These are phyloP conservation scores for Leccinellum albellum DNA, from an alignment of 768 basidiomycete species.

Conservation along the genomic window DNA sequence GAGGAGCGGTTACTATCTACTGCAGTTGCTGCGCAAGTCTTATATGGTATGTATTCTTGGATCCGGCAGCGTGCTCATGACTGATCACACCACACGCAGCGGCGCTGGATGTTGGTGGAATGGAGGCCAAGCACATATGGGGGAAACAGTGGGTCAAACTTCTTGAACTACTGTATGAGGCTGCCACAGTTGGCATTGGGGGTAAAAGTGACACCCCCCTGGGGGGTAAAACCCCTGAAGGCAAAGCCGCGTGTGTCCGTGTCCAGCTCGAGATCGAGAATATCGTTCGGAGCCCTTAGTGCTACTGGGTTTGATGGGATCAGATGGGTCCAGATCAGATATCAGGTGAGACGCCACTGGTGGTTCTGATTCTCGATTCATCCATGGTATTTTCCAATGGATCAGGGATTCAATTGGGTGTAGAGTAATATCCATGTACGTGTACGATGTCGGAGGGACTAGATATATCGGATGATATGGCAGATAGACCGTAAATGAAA, in stretches of 20 bases:
- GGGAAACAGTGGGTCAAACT: slow-evolving; percentile 80
- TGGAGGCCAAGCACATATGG: slow-evolving; percentile 58
- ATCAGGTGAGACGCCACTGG: slow-evolving; percentile 15
- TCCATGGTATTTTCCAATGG: neutral
- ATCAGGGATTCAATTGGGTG: slow-evolving; percentile 8
- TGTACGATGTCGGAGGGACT: slow-evolving; percentile 10
- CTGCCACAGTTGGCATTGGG: slow-evolving; percentile 53
- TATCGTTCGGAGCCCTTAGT: slow-evolving; percentile 39
- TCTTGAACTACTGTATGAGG: slow-evolving; percentile 61
- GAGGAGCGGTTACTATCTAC: slow-evolving; percentile 49
- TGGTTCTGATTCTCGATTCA: neutral
- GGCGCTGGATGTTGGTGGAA: slow-evolving; percentile 68
- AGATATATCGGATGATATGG: slow-evolving; percentile 7
- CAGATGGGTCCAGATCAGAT: neutral
- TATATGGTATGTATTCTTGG: slow-evolving; percentile 48
- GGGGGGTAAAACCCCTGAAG: slow-evolving; percentile 59
- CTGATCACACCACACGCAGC: slow-evolving; percentile 38
- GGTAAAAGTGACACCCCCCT: slow-evolving; percentile 36
- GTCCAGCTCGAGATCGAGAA: slow-evolving; percentile 65
- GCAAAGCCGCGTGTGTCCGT: slow-evolving; percentile 59
- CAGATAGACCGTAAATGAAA: slow-evolving; percentile 22
- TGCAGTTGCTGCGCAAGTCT: slow-evolving; percentile 60
- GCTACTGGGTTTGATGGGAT: slow-evolving; percentile 8
- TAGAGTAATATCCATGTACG: slow-evolving; percentile 10
- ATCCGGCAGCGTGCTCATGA: neutral